Conservation (phyloP, 148 eudicot species). For the Pharnaceum exiguum region DNA sequence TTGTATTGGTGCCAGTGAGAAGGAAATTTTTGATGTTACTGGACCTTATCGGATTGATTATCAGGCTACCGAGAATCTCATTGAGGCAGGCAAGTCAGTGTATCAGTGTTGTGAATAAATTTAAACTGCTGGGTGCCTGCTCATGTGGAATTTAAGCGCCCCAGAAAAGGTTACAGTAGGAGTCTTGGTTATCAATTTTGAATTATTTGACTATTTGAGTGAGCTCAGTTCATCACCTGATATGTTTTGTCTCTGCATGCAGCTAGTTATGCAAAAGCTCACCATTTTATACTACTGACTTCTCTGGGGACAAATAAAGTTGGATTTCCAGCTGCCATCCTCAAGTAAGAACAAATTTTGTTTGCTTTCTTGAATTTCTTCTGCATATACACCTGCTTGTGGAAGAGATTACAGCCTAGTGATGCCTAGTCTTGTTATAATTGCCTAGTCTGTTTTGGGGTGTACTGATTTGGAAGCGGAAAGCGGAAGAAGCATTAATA, state of each 20-base stretch:
- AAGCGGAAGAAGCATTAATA: slow-evolving; percentile 84
- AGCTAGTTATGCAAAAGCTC: slow-evolving; percentile 67
- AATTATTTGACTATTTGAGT: not conserved
- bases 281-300: slow-evolving; percentile 73
- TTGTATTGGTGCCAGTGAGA: slow-evolving; percentile 95
- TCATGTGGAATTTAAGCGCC: not conserved
- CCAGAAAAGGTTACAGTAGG: not conserved
- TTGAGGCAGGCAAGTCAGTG: slow-evolving; percentile 68
- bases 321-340: slow-evolving; percentile 90
- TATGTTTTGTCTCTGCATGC: slow-evolving; percentile 24
- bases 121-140: not conserved
- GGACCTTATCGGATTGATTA: slow-evolving; percentile 92
- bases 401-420: not conserved
- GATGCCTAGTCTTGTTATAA: not conserved
- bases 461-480: slow-evolving; percentile 84
- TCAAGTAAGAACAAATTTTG: slow-evolving; percentile 54
- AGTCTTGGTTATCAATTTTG: not conserved
- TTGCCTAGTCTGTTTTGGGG: slow-evolving; percentile 84
- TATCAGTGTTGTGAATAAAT: slow-evolving; percentile 1
- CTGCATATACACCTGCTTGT: not conserved
- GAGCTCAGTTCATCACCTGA: not conserved
- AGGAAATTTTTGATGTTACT: slow-evolving; percentile 76
- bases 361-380: not conserved
- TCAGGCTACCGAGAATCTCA: slow-evolving; percentile 71
- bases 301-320: slow-evolving; percentile 89